A percentile compares a stretch with the other conserved stretches of the same genome.
phyloP scores from a whole-genome alignment of 1,139 yeast genomes.

The Yamadazyma membranifaciens region DNA sequence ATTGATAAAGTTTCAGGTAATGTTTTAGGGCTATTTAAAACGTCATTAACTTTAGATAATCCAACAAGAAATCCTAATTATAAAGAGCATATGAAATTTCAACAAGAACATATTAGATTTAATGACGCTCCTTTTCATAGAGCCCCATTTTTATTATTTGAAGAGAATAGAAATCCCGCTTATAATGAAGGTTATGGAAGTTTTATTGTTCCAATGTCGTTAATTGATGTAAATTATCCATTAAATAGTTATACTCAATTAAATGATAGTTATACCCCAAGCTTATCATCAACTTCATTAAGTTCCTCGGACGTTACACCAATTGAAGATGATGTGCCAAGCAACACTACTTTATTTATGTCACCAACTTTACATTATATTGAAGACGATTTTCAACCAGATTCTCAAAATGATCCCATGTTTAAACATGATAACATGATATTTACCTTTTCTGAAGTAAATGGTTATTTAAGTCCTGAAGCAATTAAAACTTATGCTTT shows the following conservation, averaged over 20 bases:
- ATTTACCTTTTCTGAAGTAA: constrained; percentile 48
- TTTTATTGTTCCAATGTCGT: constrained; percentile 59
- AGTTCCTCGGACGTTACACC: neutral
- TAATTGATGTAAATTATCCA: constrained; percentile 69
- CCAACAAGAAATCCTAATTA: constrained; percentile 57
- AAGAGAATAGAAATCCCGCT: constrained; percentile 39
- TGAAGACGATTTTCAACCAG: constrained; percentile 46
- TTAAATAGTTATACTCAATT: constrained; percentile 26
- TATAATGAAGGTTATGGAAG: constrained; percentile 52
- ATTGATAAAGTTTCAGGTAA: constrained; percentile 21
- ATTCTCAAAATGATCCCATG: constrained; percentile 36
- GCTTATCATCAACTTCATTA: constrained; percentile 1
- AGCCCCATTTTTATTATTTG: constrained; percentile 64
- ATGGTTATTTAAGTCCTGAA: constrained; percentile 37
- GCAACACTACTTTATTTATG: constrained; percentile 8
- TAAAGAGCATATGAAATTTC: constrained; percentile 45
- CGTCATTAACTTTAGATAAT: constrained; percentile 59
- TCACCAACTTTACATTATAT: constrained; percentile 38
- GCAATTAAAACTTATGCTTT: constrained; percentile 29
- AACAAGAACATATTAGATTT: constrained; percentile 60
- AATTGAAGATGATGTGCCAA: neutral
- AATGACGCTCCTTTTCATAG: constrained; percentile 88
- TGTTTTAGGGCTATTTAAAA: constrained; percentile 36
- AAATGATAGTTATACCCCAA: constrained; percentile 1
- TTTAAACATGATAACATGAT: constrained; percentile 56